Base-by-base conservation (phyloP, 2,329 filamentous ascomycete genomes). In the Verticillium longisporum region DNA sequence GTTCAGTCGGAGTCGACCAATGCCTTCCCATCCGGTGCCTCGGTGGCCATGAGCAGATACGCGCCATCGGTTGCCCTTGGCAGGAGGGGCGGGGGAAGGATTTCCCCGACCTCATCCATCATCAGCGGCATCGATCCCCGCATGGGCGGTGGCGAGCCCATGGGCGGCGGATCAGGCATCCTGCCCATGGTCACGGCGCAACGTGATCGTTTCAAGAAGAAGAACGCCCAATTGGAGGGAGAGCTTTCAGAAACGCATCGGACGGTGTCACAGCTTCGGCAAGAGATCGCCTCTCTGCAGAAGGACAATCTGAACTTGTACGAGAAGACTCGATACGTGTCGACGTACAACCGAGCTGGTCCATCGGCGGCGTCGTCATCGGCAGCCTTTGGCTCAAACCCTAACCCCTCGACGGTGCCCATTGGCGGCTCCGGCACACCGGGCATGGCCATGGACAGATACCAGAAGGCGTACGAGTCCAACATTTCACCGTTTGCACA, bases 111-210 rank as follows among this genome's bases (percentile, higher is more conserved):
- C 1, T 98, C 94, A 4, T 98, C 94, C 21, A 98, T 99, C 69
- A 98, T 99, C 68, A 97, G 93, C 62, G 95, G 95, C n/a, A 92
- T 97, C 71, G 91, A 96, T 69, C 88, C 90, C 26, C 83, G 85
- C 54, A 79, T 78, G 53, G 72, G 75, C 9, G 75, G 80, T 45
- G 77, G 81, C 15, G 90, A 92, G 55, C 80, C 88, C 9, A 82
- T 88, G 60, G 90, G 89, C 36, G 82, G 90, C 60, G 89, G 88
- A 59, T 91, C 91, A 0, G 92, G 93, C 13, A 97, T 99, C 65
- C 80, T 99, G 31, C 96, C 95, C 37, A 99, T 99, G 96, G 90
- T 99, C 59, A 97, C 95, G 37, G 95, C 96, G 1, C 96, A 99
- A 76, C 89, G 95, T 64, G 95, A 99, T 76, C 91, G 95, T 58